These are phyloP conservation scores for Trametes coccinea DNA, from an alignment of 768 basidiomycete species.

Conservation along the genomic window DNA sequence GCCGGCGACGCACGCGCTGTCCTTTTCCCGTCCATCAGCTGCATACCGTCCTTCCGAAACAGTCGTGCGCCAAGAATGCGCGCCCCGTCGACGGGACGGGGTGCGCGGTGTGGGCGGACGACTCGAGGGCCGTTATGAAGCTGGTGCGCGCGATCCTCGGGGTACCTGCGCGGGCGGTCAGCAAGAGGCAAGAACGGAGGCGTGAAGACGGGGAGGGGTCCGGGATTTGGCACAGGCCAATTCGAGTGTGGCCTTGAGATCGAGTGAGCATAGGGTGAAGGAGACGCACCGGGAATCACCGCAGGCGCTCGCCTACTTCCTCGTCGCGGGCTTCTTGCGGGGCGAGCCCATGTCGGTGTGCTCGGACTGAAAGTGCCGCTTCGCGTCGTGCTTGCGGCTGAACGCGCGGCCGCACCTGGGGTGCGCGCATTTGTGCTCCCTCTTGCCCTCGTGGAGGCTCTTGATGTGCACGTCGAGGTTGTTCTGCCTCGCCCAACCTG, in stretches of 20 bases:
- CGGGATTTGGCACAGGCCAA: background rate
- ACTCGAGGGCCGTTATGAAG: slow-evolving; percentile 10
- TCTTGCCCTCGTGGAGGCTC: slow-evolving; percentile 1
- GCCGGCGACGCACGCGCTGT: slow-evolving; percentile 3
- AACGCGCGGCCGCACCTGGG: background rate
- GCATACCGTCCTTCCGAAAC: slow-evolving; percentile 8
- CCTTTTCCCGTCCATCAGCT: slow-evolving; percentile 15
- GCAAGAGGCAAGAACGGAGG: background rate
- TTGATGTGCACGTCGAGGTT: slow-evolving; percentile 13
- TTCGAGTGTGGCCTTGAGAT: background rate
- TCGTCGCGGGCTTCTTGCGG: slow-evolving; percentile 5
- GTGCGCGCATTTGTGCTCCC: background rate
- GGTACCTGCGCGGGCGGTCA: slow-evolving; percentile 2
- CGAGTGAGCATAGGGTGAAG: background rate
- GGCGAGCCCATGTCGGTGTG: slow-evolving; percentile 18
- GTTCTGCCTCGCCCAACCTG: slow-evolving; percentile 8
- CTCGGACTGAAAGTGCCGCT: slow-evolving; percentile 10
- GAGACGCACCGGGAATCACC: slow-evolving; percentile 1
- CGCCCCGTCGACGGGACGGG: slow-evolving; percentile 1
- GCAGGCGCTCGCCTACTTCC: background rate
- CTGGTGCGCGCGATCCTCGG: slow-evolving; percentile 8
- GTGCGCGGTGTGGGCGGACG: slow-evolving; percentile 4
- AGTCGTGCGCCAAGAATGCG: slow-evolving; percentile 11
- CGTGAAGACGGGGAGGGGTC: too few relatives aligned
- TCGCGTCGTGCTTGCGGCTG: slow-evolving; percentile 17